Evolutionary conservation across 78 protist species (phyloP).

Genomic region (Emiliania huxleyi): DNA sequence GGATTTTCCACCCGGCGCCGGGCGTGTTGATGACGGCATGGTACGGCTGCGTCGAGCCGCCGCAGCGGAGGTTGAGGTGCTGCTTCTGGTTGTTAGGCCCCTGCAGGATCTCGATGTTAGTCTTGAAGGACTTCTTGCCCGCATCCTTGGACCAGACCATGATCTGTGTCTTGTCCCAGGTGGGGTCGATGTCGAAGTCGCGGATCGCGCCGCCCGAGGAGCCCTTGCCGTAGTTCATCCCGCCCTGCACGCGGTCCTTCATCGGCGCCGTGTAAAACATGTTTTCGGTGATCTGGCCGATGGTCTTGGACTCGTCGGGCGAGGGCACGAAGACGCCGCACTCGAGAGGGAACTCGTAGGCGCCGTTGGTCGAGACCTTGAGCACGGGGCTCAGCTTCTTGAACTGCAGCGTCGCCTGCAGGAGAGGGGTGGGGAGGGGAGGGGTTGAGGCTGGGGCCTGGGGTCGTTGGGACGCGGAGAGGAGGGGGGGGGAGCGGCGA

Average conservation of each 20-base stretch:
- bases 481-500: too few relatives aligned
- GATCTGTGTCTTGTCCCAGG: neutral
- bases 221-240: neutral
- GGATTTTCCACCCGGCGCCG: neutral
- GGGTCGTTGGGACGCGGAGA: too few relatives aligned
- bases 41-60: conserved; percentile 7
- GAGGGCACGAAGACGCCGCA: neutral
- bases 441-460: too few relatives aligned
- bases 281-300: neutral
- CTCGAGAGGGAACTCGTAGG: neutral
- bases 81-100: neutral
- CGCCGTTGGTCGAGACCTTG: neutral
- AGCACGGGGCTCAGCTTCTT: neutral
- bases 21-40: neutral
- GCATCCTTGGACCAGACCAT: neutral
- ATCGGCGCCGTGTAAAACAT: neutral
- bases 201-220: neutral
- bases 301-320: neutral
- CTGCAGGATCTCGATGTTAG: neutral
- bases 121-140: neutral
- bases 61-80: neutral
- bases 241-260: conserved; percentile 2
- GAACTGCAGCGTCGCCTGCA: neutral
- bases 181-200: neutral
- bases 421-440: neutral